phyloP scores from a whole-genome alignment of 129 eudicot species.

The Artemisia tridentata region DNA sequence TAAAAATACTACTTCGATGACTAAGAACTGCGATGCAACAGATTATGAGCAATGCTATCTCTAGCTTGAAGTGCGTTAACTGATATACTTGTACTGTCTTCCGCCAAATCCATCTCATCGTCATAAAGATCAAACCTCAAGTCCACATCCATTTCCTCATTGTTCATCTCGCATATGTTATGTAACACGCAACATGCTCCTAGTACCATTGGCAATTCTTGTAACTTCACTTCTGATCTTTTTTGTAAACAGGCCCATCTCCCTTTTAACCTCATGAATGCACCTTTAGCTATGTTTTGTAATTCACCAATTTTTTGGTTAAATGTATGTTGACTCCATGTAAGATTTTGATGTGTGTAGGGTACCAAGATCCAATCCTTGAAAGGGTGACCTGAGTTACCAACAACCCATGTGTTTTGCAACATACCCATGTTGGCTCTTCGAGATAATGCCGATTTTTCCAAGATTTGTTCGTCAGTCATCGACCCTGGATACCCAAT shows the following conservation, averaged over 20 bases:
- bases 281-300: constrained; percentile 47
- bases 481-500: constrained; percentile 81
- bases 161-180: constrained; percentile 67
- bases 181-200: constrained; percentile 79
- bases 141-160: constrained; percentile 44
- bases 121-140: constrained; percentile 57
- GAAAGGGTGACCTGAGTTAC: constrained; percentile 51
- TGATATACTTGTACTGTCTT: constrained; percentile 30
- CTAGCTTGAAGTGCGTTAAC: constrained; percentile 48
- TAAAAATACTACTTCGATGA: background rate
- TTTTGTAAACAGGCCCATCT: constrained; percentile 76
- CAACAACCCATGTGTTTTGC: constrained; percentile 49
- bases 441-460: constrained; percentile 50
- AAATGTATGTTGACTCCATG: constrained; percentile 68
- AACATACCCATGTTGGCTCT: constrained; percentile 51
- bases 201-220: constrained; percentile 68
- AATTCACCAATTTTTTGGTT: constrained; percentile 46
- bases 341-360: constrained; percentile 52
- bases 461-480: constrained; percentile 65
- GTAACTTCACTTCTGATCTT: constrained; percentile 66
- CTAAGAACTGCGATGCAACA: constrained; percentile 43
- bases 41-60: constrained; percentile 63
- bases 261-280: constrained; percentile 66
- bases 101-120: constrained; percentile 52
- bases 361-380: constrained; percentile 72